phyloP scores from a whole-genome alignment of 2,329 filamentous ascomycete species.

The Fusarium sp. region DNA sequence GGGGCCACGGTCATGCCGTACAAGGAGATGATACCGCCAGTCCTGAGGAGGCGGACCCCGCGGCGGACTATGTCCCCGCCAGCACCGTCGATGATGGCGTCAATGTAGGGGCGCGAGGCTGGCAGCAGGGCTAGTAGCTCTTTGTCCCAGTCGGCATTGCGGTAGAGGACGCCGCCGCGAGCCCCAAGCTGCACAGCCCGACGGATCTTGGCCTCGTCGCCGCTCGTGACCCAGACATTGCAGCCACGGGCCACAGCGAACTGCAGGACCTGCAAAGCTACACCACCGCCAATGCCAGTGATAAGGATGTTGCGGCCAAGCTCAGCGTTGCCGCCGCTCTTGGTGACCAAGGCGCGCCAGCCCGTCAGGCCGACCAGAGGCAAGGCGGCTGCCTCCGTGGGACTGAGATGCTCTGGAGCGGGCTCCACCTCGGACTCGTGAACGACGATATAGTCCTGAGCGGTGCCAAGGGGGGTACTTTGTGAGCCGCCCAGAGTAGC shows the following conservation, averaged over 20 bases:
- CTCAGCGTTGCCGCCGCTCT: no score
- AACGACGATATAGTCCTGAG: no score
- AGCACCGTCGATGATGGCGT: not conserved
- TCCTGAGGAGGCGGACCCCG: not conserved
- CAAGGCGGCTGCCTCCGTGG: no score
- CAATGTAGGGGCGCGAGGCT: not conserved
- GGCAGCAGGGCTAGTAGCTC: not conserved
- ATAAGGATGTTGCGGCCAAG: no score
- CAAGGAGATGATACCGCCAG: not conserved
- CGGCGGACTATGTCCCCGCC: not conserved
- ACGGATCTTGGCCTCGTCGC: not conserved
- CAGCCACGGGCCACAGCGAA: not conserved
- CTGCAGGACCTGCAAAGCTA: no score
- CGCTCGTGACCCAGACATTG: not conserved
- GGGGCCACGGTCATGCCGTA: not conserved
- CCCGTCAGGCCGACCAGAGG: no score
- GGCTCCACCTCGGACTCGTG: no score
- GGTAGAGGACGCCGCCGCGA: not conserved
- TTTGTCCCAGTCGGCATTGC: not conserved
- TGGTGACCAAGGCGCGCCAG: no score
- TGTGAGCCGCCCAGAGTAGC: no score
- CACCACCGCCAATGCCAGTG: no score
- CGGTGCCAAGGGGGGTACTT: no score
- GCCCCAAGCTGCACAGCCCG: not conserved
- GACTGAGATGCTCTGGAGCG: no score